Base-by-base conservation (phyloP, 495 filamentous ascomycete genomes). In the Hypoxylon cercidicola region DNA sequence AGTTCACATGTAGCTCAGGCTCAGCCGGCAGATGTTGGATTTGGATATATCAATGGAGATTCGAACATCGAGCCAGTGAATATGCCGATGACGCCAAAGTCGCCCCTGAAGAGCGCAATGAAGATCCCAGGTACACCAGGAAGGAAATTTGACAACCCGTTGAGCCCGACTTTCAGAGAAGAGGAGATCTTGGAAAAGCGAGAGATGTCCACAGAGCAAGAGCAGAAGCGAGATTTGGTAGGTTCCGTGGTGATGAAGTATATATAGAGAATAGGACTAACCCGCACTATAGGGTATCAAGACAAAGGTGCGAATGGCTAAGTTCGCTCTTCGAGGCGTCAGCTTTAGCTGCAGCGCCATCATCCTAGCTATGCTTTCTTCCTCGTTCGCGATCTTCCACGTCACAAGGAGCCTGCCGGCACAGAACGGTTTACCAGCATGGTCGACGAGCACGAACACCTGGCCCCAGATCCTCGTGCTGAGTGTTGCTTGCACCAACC, bases 331-430 rank as follows among this genome's bases (percentile, higher is more conserved):
- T 28, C 90, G 95, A 62, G 88, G 91, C 52, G 89, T 97, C 75
- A 98, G 93, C 84, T 97, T 98, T 77, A 91, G 89, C 77, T 99
- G 95, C 82, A 93, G 90, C 81, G 83, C 97, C 49, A 97, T 99
- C 70, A 91, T 99, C 60, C 84, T 99, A 45, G 80, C 92, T 54
- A 91, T 99, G 79, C 79, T 99, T 47, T 85, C 89, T 3, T 83
- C 91, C 15, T 93, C 91, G 4, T 90, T 99, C 75, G 78, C 86
- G 60, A 90, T 98, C 73, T 99, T 99, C 84, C 90, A 92, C 68
- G 82, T 92, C 13, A 96, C 95, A 23, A 89, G 82, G 66, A 20
- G 71, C 39, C 80, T 98, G 0, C 85, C 94, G 30, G 67, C 88
- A 7, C 87, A 93, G 51, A 95, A 90, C 76, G 87, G 83, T 54